Conservation (phyloP, 2,329 filamentous ascomycete species). For the Colletotrichum costaricense region DNA sequence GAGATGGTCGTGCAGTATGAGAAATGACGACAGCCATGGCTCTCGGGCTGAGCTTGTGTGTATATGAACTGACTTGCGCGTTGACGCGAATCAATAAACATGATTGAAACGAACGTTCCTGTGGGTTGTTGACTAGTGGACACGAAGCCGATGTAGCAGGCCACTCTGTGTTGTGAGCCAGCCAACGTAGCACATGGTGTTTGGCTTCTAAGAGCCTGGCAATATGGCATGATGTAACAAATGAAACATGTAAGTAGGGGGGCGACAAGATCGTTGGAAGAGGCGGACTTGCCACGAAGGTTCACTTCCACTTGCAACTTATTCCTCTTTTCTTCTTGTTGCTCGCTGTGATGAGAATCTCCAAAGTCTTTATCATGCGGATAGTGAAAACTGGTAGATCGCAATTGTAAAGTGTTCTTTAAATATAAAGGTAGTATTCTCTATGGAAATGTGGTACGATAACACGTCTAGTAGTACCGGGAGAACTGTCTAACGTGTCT, state of each 20-base stretch:
- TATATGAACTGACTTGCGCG: not conserved
- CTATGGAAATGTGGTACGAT: not conserved
- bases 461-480: not conserved
- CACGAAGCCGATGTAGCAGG: too few relatives aligned
- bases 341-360: not conserved
- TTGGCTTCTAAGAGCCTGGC: too few relatives aligned
- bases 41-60: not conserved
- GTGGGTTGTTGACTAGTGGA: too few relatives aligned
- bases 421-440: too few relatives aligned
- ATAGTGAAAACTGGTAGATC: too few relatives aligned
- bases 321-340: not conserved
- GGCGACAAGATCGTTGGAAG: too few relatives aligned
- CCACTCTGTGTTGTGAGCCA: too few relatives aligned
- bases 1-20: not conserved
- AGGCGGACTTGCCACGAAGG: not conserved
- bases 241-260: too few relatives aligned
- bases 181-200: too few relatives aligned
- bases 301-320: not conserved
- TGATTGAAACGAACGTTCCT: too few relatives aligned
- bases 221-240: too few relatives aligned
- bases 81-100: not conserved
- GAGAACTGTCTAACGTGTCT: conserved; percentile 13
- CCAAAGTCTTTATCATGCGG: too few relatives aligned
- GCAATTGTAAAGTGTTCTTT: not conserved
- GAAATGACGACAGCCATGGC: not conserved